These are phyloP conservation scores for Arthrobotrys iridis DNA, from an alignment of 2,329 filamentous ascomycete genomes.

Conservation along the genomic window DNA sequence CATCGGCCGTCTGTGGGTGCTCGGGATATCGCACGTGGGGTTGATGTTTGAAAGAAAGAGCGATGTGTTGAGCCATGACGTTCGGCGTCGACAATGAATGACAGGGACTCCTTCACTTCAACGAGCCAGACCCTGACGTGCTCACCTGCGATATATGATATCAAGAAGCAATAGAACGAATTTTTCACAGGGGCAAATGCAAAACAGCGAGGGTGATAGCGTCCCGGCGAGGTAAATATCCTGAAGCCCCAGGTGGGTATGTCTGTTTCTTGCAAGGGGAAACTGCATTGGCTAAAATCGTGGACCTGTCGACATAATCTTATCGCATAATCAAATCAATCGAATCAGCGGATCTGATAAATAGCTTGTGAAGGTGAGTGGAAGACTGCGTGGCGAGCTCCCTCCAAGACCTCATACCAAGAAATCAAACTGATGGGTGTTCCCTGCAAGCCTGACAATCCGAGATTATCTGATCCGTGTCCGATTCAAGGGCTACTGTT, in stretches of 20 bases:
- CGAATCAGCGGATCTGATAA: constrained; percentile 53
- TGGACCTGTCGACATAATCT: constrained; percentile 26
- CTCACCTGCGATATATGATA: background rate
- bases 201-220: background rate
- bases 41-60: background rate
- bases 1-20: background rate
- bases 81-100: background rate
- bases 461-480: constrained; percentile 51
- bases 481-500: constrained; percentile 33
- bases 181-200: constrained; percentile 12
- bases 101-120: background rate
- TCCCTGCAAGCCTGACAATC: constrained; percentile 7
- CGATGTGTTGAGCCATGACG: constrained; percentile 39
- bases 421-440: constrained; percentile 2
- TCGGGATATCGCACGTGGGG: constrained; percentile 15
- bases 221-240: no score
- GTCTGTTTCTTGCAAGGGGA: background rate
- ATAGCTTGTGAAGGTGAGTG: background rate
- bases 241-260: no score
- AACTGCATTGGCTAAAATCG: background rate
- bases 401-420: constrained; percentile 1
- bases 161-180: background rate
- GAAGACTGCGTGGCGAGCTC: constrained; percentile 7
- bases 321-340: constrained; percentile 52
- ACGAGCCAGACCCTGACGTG: constrained; percentile 4